phyloP scores from a whole-genome alignment of 1,139 yeast genomes.

The Blastobotrys aristatus region DNA sequence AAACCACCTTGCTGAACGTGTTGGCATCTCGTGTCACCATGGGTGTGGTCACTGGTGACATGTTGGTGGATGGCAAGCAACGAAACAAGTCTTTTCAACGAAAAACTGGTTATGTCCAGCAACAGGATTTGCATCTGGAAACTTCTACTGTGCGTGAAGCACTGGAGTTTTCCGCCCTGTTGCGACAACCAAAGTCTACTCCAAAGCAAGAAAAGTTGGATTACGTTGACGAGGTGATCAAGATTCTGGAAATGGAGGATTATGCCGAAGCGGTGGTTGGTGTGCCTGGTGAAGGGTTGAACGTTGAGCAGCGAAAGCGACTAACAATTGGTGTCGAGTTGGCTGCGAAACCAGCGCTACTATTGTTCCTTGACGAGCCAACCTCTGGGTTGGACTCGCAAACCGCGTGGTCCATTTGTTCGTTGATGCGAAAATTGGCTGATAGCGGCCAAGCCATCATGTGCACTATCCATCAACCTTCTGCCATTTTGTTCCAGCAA shows the following conservation, averaged over 20 bases:
- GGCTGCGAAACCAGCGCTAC: slow-evolving; percentile 63
- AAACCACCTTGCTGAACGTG: slow-evolving; percentile 86
- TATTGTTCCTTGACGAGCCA: slow-evolving; percentile 78
- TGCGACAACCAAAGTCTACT: slow-evolving; percentile 81
- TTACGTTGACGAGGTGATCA: slow-evolving; percentile 61
- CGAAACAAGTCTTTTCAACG: slow-evolving; percentile 47
- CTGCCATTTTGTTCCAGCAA: slow-evolving; percentile 69
- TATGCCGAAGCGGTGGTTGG: slow-evolving; percentile 76
- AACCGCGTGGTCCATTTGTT: slow-evolving; percentile 84
- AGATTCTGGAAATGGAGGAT: slow-evolving; percentile 78
- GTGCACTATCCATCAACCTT: slow-evolving; percentile 82
- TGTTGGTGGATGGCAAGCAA: slow-evolving; percentile 67
- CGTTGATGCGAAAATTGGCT: slow-evolving; percentile 68
- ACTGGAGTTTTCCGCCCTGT: slow-evolving; percentile 82
- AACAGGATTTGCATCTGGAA: slow-evolving; percentile 85
- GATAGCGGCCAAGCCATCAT: slow-evolving; percentile 76
- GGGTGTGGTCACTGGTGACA: slow-evolving; percentile 60
- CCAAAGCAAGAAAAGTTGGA: slow-evolving; percentile 58
- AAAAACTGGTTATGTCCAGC: slow-evolving; percentile 94
- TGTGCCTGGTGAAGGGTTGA: slow-evolving; percentile 87
- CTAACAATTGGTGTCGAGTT: slow-evolving; percentile 80
- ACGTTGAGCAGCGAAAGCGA: slow-evolving; percentile 83
- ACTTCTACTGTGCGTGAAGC: slow-evolving; percentile 95
- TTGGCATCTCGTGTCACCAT: slow-evolving; percentile 81
- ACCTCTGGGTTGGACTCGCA: slow-evolving; percentile 95